Base-by-base conservation (phyloP, 73 alveolate genomes). In the Paramecium sexaurelia region DNA sequence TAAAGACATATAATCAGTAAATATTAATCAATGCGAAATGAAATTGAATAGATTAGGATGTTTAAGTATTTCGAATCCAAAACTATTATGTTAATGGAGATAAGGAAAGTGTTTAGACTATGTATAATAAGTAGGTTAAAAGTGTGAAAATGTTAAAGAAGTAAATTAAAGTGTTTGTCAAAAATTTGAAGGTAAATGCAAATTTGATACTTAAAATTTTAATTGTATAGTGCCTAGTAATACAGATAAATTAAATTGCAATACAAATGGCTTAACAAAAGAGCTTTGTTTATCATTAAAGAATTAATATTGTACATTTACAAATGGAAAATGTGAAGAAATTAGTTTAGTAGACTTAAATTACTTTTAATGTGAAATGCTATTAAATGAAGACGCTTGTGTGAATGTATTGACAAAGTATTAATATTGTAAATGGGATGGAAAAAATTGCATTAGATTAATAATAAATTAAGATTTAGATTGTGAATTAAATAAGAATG, bases 351-450 rank as follows among this genome's bases (percentile, higher is more conserved):
- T 7, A 9, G 85, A 68, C 9, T 68, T 29, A 29, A n/a, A 9
- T 8, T 9, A 22, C 9, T 68, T 26, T 68, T 68, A 26, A 68
- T 68, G 85, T 68, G n/a, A 24, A 5, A 68, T 68, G 85, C 1
- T 9, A 27, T 36, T 68, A n/a, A 68, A 68, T 68, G 17, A 68
- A 68, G 55, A 26, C 3, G 85, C 85, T 27, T 68, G 85, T 32
- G 26, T 68, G 26, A 68, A 68, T 68, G n/a, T 68, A 8, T 7
- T 13, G 26, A 68, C 85, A 6, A 32, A 68, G n/a, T 26, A 4
- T 68, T 68, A 68, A 68, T 68, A 8, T 5, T 68, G 85, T 15
- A 9, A 27, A 68, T 68, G 85, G 85, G 24, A 68, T 68, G 85
- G 85, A n/a, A 27, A 17, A 29, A 11, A 9, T n/a, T 68, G 85